A percentile compares a stretch with the other conserved stretches of the same genome.
Conservation (phyloP, 1,284 basidiomycete species). For the Golubevia pallescens region DNA sequence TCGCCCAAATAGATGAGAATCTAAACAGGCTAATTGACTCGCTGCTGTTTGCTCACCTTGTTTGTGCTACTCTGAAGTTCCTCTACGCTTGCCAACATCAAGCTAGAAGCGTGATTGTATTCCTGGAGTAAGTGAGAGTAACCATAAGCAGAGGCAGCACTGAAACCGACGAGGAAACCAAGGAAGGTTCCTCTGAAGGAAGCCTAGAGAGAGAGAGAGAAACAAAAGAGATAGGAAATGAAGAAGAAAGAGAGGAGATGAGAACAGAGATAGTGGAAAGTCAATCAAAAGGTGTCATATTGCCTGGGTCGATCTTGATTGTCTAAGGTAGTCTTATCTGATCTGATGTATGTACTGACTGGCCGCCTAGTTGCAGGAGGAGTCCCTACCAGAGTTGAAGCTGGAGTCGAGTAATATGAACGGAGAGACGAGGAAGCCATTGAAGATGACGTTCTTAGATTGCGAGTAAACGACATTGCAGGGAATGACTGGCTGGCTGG, state of each 20-base stretch:
- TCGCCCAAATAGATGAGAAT: too few species aligned
- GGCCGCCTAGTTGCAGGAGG: background rate
- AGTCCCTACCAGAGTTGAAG: background rate
- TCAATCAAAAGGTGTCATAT: too few species aligned
- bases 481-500: too few species aligned
- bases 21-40: too few species aligned
- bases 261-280: too few species aligned
- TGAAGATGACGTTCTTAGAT: background rate
- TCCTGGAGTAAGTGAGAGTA: slow-evolving; percentile 87
- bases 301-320: too few species aligned
- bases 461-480: background rate
- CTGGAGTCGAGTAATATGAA: background rate
- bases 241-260: background rate
- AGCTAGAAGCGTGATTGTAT: slow-evolving; percentile 82
- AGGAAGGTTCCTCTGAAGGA: slow-evolving; percentile 67
- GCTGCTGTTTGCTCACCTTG: too few species aligned
- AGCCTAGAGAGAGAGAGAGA: background rate
- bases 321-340: too few species aligned
- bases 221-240: too few species aligned
- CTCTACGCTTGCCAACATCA: slow-evolving; percentile 82
- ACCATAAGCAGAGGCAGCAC: slow-evolving; percentile 76
- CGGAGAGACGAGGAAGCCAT: background rate
- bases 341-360: background rate
- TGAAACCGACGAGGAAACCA: slow-evolving; percentile 88
- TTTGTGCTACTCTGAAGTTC: slow-evolving; percentile 82